phyloP scores from a whole-genome alignment of 108 stramenopile species.

The Aurantiochytrium sp. region DNA sequence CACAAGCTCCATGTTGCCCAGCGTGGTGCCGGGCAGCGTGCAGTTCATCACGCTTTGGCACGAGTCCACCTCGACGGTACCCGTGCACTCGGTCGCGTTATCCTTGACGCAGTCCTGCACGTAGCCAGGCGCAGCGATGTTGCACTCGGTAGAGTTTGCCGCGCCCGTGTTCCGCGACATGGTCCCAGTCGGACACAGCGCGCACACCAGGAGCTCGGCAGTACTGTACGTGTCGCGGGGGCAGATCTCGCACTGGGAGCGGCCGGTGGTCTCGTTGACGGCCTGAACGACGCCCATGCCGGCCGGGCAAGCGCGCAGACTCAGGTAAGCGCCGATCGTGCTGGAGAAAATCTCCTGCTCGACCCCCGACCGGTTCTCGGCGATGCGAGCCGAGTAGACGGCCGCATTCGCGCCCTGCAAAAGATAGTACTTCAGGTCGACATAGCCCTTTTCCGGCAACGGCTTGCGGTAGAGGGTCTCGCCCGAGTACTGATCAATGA shows the following conservation, averaged over 20 bases:
- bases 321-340: background rate
- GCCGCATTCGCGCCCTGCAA: background rate
- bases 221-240: background rate
- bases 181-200: background rate
- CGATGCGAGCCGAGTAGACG: background rate
- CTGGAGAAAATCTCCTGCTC: background rate
- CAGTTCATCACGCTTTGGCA: background rate
- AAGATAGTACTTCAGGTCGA: background rate
- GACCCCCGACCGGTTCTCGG: background rate
- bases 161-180: background rate
- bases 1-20: background rate
- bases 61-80: background rate
- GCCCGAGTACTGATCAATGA: background rate
- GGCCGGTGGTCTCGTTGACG: background rate
- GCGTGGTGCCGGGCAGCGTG: background rate
- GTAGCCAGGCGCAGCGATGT: background rate
- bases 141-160: background rate
- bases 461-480: background rate
- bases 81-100: background rate
- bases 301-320: background rate
- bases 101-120: background rate
- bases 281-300: background rate
- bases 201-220: background rate
- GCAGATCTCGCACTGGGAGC: slow-evolving; percentile 16
- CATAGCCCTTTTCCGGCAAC: background rate